These are phyloP conservation scores for Penium margaritaceum DNA, from an alignment of 139 green algal genomes.

Conservation along the genomic window DNA sequence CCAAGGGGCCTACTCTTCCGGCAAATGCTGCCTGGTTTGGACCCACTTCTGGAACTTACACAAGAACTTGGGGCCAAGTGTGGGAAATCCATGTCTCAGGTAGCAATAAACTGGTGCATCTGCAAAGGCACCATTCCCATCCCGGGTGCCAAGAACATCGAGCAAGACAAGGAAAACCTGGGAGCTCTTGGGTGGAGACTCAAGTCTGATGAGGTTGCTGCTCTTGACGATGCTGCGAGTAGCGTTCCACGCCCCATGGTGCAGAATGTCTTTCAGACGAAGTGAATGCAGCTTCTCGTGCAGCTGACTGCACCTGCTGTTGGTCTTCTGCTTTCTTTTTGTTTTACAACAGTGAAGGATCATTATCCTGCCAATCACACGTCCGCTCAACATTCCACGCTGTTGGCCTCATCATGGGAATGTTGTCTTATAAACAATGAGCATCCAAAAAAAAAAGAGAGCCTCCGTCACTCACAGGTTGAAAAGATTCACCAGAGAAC, in stretches of 20 bases:
- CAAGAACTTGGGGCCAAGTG: constrained; percentile 53
- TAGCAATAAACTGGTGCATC: constrained; percentile 93
- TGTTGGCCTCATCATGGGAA: too few relatives aligned
- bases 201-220: background rate
- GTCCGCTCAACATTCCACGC: too few relatives aligned
- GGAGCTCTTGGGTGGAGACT: constrained; percentile 33
- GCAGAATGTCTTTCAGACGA: constrained; percentile 40
- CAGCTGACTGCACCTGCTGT: too few relatives aligned
- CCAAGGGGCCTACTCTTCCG: constrained; percentile 67
- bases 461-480: too few relatives aligned
- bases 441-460: too few relatives aligned
- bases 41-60: constrained; percentile 59
- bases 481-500: too few relatives aligned
- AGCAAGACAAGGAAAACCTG: constrained; percentile 49
- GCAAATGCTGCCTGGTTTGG: constrained; percentile 67
- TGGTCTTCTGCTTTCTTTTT: too few relatives aligned
- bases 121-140: constrained; percentile 85
- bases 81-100: constrained; percentile 58
- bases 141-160: constrained; percentile 75
- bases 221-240: constrained; percentile 18
- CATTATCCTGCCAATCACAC: too few relatives aligned
- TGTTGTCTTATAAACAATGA: too few relatives aligned
- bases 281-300: too few relatives aligned
- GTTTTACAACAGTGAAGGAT: too few relatives aligned
- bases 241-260: background rate